Evolutionary conservation across 208 protist genomes (phyloP), one percentile per base, ranked within the genome.

Genomic region (Leishmania tarentolae): DNA sequence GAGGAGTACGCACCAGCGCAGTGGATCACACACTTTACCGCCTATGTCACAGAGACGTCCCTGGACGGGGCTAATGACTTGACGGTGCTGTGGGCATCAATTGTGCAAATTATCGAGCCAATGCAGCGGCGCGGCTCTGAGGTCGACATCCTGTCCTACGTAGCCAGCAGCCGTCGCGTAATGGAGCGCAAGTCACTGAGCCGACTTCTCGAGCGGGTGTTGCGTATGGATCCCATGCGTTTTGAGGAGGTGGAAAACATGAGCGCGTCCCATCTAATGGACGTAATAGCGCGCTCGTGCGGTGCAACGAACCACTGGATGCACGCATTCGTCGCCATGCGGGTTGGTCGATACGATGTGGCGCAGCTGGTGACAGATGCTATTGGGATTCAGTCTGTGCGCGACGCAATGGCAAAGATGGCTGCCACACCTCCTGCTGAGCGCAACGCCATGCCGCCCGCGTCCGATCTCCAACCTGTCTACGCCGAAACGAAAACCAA

Each of bases 321-420:
- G 76, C 88, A 90, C 75, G 83, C 90, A 24, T 97, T 91, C 75
- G 82, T 87, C 9, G 89, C 92, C 9, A 95, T 97, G 92, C 91
- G 92, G 19, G 87, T 87, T 40, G 93, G 93, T 35, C 90, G 93
- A 71, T 95, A 95, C 80, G 93, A 97, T 71, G 92, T 87, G 47
- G 93, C 93, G 42, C 68, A 81, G 69, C 75, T 90, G 19, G 83
- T 86, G 13, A 86, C 86, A 2, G 78, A 87, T 71, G 79, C 75
- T 13, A 79, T 92, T 42, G 91, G 92, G 40, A 79, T 87, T 52
- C 50, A 78, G 28, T 78, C 86, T 3, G 79, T 97, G 59, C 76
- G 85, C 28, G 70, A 61, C 40, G 89, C 88, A 21, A 52, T 95
- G 52, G 73, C 72, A 19, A 76, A 40, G 50, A 78, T 89, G 65